Conservation (phyloP, 225 moss, liverwort and hornwort genomes). For the Antitrichia curtipendula region DNA sequence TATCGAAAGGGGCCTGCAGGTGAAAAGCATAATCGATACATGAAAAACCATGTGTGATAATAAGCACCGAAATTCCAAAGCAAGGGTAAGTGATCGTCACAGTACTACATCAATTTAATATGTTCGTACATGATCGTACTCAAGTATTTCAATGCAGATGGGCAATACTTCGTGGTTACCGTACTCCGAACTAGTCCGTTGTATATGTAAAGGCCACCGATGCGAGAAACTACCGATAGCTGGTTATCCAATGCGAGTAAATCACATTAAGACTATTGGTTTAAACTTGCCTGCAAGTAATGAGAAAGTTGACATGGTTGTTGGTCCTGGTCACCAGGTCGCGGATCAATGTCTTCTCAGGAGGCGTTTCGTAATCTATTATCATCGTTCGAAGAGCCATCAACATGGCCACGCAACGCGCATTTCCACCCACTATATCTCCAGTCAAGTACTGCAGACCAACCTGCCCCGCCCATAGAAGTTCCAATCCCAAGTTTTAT, state of each 20-base stretch:
- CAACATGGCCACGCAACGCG: conserved; percentile 85
- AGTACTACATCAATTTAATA: background rate
- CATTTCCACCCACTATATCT: conserved; percentile 83
- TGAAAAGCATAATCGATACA: background rate
- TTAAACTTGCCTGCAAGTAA: conserved; percentile 43
- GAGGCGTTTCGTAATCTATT: conserved; percentile 71
- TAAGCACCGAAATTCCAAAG: background rate
- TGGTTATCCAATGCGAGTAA: background rate
- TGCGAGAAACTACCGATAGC: background rate
- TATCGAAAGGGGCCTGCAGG: conserved; percentile 73
- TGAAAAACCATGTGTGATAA: background rate
- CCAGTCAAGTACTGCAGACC: conserved; percentile 83
- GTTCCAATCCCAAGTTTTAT: background rate
- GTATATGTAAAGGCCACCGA: background rate
- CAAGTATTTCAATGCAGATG: background rate
- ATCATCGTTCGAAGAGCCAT: conserved; percentile 83
- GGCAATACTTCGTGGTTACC: background rate
- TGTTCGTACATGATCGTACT: background rate
- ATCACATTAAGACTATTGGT: background rate
- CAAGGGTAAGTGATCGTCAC: background rate
- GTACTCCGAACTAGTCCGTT: background rate
- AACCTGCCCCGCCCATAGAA: conserved; percentile 26
- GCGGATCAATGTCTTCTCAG: conserved; percentile 64
- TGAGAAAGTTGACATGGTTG: conserved; percentile 88
- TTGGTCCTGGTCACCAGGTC: conserved; percentile 82